These are phyloP conservation scores for Stagonosporopsis cucurbitacearum DNA, from an alignment of 2,329 filamentous ascomycete species.

Conservation along the genomic window DNA sequence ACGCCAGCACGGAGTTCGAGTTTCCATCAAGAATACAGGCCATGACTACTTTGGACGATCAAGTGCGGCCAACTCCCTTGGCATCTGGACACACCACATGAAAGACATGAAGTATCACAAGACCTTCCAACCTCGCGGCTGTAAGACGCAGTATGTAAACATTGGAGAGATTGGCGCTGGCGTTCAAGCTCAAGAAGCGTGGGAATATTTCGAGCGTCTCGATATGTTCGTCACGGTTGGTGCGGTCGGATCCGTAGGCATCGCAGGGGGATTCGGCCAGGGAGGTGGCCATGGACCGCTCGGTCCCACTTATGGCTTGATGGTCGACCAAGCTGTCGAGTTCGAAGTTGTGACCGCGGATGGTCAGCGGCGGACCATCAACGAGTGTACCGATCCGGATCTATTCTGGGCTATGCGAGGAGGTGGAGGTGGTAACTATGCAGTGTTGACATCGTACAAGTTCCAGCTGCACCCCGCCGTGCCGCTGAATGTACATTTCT, in stretches of 20 bases:
- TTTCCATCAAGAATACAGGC: slow-evolving; percentile 48
- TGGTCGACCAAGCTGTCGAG: slow-evolving; percentile 47
- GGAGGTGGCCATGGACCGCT: slow-evolving; percentile 64
- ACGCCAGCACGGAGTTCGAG: slow-evolving; percentile 38
- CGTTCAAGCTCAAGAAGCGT: slow-evolving; percentile 45
- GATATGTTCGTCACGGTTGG: slow-evolving; percentile 46
- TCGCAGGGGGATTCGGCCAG: slow-evolving; percentile 52
- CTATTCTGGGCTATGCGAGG: slow-evolving; percentile 49
- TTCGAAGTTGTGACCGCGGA: slow-evolving; percentile 47
- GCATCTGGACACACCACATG: slow-evolving; percentile 47
- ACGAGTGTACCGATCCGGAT: slow-evolving; percentile 43
- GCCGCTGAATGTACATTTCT: slow-evolving; percentile 46
- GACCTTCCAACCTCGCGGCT: slow-evolving; percentile 33
- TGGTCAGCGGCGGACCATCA: slow-evolving; percentile 40
- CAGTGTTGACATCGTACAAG: slow-evolving; percentile 46
- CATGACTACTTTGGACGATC: slow-evolving; percentile 48
- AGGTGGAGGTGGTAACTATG: slow-evolving; percentile 47
- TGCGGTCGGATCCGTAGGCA: slow-evolving; percentile 56
- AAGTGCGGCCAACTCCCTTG: slow-evolving; percentile 42
- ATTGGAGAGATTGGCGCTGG: slow-evolving; percentile 46
- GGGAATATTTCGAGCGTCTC: slow-evolving; percentile 43
- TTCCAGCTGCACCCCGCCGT: slow-evolving; percentile 45
- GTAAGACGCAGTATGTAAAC: slow-evolving; percentile 37
- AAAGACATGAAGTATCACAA: slow-evolving; percentile 39
- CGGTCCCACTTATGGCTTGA: slow-evolving; percentile 53